These are phyloP conservation scores for Phytophthora megakarya DNA, from an alignment of 352 stramenopile species.

Conservation along the genomic window DNA sequence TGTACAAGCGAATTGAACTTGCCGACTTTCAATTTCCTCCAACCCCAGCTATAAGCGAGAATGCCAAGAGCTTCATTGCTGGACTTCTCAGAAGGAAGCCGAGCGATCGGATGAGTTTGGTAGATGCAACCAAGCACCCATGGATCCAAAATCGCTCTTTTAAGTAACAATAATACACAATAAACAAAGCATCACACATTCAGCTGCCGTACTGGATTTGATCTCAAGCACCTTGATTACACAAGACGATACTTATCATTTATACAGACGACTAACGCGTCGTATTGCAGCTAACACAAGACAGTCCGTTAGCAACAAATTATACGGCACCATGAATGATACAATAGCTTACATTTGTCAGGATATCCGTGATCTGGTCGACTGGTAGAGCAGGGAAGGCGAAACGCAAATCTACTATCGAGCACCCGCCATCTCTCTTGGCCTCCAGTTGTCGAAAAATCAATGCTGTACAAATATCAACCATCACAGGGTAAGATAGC, in stretches of 20 bases:
- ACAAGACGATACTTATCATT: conserved; percentile 66
- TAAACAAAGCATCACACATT: not conserved
- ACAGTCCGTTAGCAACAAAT: conserved; percentile 1
- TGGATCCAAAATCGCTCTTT: conserved; percentile 57
- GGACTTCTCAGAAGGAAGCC: conserved; percentile 61
- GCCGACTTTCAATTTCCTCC: conserved; percentile 66
- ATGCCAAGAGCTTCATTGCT: conserved; percentile 68
- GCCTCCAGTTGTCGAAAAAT: conserved; percentile 49
- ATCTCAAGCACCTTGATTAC: conserved; percentile 23
- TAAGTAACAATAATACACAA: conserved; percentile 30
- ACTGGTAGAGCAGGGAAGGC: conserved; percentile 53
- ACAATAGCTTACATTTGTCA: conserved; percentile 57
- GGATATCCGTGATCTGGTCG: conserved; percentile 55
- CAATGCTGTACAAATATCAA: conserved; percentile 34
- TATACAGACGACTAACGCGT: conserved; percentile 60
- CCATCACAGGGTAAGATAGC: conserved; percentile 4
- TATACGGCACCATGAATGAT: not conserved
- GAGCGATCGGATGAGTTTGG: conserved; percentile 63
- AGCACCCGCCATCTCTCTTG: conserved; percentile 41
- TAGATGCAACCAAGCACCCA: conserved; percentile 54
- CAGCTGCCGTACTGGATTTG: too few species aligned
- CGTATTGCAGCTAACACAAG: conserved; percentile 60
- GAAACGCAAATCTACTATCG: conserved; percentile 62
- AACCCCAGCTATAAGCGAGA: conserved; percentile 50
- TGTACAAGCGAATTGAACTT: conserved; percentile 77